phyloP scores from a whole-genome alignment of 345 rosid genomes.

The Clausena lansium region DNA sequence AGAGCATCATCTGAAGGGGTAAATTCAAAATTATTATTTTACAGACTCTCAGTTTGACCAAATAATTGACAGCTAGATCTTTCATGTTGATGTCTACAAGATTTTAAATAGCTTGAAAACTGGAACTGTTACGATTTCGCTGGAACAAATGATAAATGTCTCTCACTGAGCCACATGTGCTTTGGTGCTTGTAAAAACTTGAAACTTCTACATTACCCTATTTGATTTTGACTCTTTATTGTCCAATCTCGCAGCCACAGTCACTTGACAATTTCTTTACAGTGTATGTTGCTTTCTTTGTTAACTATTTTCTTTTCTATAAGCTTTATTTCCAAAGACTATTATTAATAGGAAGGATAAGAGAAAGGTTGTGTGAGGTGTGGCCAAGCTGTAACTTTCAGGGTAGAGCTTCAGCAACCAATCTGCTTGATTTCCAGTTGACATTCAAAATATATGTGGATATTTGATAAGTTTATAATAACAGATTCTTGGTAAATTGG shows the following conservation, averaged over 20 bases:
- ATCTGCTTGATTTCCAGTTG: no score
- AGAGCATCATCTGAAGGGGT: slow-evolving; percentile 90
- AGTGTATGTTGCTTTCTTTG: slow-evolving; percentile 60
- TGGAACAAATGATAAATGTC: not conserved
- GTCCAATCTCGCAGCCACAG: slow-evolving; percentile 55
- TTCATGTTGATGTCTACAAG: slow-evolving; percentile 7
- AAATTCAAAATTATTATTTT: slow-evolving; percentile 23
- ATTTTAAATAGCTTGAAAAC: not conserved
- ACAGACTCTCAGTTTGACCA: not conserved
- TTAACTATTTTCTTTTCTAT: not conserved
- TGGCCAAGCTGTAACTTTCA: not conserved
- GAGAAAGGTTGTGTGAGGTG: not conserved
- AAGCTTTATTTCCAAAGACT: not conserved
- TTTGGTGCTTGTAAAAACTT: not conserved
- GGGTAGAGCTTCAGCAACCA: no score
- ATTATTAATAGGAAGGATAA: not conserved
- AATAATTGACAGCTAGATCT: not conserved
- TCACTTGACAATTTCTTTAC: slow-evolving; percentile 77
- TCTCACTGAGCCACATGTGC: not conserved
- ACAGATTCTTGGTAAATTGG: no score
- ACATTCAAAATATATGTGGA: no score
- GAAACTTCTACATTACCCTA: not conserved
- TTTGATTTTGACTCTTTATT: slow-evolving; percentile 15
- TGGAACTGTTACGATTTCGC: not conserved
- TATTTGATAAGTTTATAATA: no score